Conservation (phyloP, 768 basidiomycete species). For the Mycena kentingensis region DNA sequence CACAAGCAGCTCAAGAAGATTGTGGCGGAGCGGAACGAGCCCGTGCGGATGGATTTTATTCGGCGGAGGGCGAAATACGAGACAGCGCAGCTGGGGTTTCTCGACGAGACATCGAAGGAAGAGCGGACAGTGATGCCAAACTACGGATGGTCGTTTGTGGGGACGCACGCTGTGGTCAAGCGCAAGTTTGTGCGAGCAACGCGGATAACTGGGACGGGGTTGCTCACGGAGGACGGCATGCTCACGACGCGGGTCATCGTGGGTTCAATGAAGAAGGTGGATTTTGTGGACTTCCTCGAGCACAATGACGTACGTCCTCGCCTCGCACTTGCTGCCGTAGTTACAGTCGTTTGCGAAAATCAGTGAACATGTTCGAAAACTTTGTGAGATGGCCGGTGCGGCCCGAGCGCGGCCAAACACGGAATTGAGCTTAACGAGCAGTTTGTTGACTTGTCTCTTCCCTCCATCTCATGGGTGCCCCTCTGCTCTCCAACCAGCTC, state of each 20-base stretch:
- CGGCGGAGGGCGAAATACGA: slow-evolving; percentile 30
- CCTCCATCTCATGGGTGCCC: too few relatives aligned
- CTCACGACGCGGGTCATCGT: slow-evolving; percentile 29
- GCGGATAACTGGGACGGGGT: slow-evolving; percentile 26
- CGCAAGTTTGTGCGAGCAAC: slow-evolving; percentile 33
- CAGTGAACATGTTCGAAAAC: too few relatives aligned
- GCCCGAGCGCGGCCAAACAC: too few relatives aligned
- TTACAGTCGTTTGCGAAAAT: too few relatives aligned
- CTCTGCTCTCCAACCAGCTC: too few relatives aligned
- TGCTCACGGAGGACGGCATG: slow-evolving; percentile 36
- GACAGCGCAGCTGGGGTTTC: slow-evolving; percentile 38
- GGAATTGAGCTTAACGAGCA: too few relatives aligned
- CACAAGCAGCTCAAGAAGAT: slow-evolving; percentile 33
- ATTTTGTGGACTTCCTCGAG: slow-evolving; percentile 30
- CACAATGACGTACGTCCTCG: slow-evolving; percentile 25
- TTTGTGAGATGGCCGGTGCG: too few relatives aligned
- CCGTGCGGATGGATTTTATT: slow-evolving; percentile 26
- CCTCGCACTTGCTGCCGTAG: background rate
- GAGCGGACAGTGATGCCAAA: slow-evolving; percentile 24
- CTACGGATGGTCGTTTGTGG: slow-evolving; percentile 26
- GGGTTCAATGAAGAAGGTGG: slow-evolving; percentile 30
- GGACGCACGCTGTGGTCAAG: slow-evolving; percentile 26
- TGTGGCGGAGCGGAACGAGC: slow-evolving; percentile 32
- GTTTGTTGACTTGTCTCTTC: too few relatives aligned
- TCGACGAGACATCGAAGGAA: slow-evolving; percentile 39